These are phyloP conservation scores for Fusarium incarnatum DNA, from an alignment of 2,329 filamentous ascomycete genomes.

Conservation along the genomic window DNA sequence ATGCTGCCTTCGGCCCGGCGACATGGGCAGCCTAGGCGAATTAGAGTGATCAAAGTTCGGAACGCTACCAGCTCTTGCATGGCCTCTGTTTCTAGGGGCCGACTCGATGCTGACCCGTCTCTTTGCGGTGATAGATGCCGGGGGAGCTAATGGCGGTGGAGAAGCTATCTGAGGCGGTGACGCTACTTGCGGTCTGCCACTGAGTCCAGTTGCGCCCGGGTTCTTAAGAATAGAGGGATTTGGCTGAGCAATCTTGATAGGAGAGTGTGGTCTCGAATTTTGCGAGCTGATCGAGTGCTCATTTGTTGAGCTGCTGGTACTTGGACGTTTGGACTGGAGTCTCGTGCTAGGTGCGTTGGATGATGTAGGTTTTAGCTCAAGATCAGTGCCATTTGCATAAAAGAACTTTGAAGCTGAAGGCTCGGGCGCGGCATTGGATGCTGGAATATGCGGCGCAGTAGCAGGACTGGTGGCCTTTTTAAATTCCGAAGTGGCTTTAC, in stretches of 20 bases:
- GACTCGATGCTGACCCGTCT: slow-evolving; percentile 59
- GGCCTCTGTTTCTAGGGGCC: slow-evolving; percentile 51
- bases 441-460: slow-evolving; percentile 50
- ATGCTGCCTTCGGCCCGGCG: slow-evolving; percentile 48
- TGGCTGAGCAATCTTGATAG: slow-evolving; percentile 56
- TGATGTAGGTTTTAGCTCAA: slow-evolving; percentile 60
- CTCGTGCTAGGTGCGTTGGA: slow-evolving; percentile 60
- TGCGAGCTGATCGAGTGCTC: slow-evolving; percentile 37
- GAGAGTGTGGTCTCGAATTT: slow-evolving; percentile 62
- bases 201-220: slow-evolving; percentile 27
- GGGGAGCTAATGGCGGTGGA: slow-evolving; percentile 53
- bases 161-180: slow-evolving; percentile 53
- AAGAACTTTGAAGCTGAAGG: slow-evolving; percentile 73
- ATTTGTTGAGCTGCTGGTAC: slow-evolving; percentile 47
- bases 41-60: slow-evolving; percentile 53
- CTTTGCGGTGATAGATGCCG: slow-evolving; percentile 47
- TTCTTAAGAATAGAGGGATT: slow-evolving; percentile 40
- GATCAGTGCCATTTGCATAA: slow-evolving; percentile 73
- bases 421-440: slow-evolving; percentile 53
- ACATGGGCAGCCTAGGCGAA: slow-evolving; percentile 51
- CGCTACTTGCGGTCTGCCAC: slow-evolving; percentile 48
- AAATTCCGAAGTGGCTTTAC: slow-evolving; percentile 57
- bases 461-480: slow-evolving; percentile 52
- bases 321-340: slow-evolving; percentile 55
- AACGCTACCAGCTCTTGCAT: slow-evolving; percentile 57